Base-by-base conservation (phyloP, 495 filamentous ascomycete species). In the Trichodelitschia bisporula region DNA sequence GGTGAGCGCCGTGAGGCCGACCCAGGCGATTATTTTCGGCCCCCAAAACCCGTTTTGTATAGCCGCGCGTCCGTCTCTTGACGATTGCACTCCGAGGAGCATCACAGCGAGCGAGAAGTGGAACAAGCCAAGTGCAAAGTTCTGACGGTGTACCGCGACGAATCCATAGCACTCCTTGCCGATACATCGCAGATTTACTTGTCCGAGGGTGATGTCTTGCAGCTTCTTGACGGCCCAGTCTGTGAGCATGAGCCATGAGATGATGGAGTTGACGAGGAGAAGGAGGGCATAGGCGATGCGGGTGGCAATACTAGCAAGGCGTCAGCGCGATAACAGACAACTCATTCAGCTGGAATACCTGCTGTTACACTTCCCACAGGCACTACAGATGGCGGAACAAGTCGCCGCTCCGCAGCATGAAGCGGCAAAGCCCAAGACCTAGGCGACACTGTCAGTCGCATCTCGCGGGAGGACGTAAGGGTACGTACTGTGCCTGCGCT, bases 231-330 rank as follows among this genome's bases (percentile, higher is more conserved):
- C 72, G 11, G 86, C 86, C 86, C 89, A 97, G 36, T 80, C 79
- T 5, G 86, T 95, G 61, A 95, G 83, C 82, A 95, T 90, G 19
- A 97, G 76, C 86, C 86, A 97, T 18, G 89, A 84, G 28, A 90
- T 48, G 37, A 93, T 90, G 28, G 82, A 91, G 64, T 97, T 95
- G 55, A 92, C 51, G 38, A 95, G 65, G 32, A 97, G 78, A 43
- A 97, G 75, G 47, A 93, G 67, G 40, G 89, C 86, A 53, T 95
- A 97, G 45, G 77, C 83, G 52, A 97, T 91, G 56, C 86, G 73
- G 45, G 86, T 97, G 20, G 83, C 82, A 56, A 92, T 82, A 50
- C 80, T 90, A 40, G 39, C 15, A 2, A 18, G 20, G 20, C 23
- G 37, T 17, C 15, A 41, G 26, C 20, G 33, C 19, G n/a, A 33